A percentile compares a stretch with the other conserved stretches of the same genome.
Conservation (phyloP, 2,329 filamentous ascomycete genomes). For the Cladosporium sp. region DNA sequence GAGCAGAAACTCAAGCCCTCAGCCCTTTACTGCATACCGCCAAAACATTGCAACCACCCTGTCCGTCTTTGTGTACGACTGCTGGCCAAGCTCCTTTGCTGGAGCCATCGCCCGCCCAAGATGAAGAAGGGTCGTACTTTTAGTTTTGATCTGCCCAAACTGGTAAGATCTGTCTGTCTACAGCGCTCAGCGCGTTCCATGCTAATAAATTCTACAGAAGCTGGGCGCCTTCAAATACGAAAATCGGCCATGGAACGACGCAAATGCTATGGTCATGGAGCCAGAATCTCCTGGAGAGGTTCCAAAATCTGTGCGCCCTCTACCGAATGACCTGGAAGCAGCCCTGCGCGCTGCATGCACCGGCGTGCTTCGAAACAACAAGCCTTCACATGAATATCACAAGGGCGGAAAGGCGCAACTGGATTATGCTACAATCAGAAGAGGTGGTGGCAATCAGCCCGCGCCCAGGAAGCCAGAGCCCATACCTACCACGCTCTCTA, state of each 20-base stretch:
- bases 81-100: not conserved
- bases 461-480: constrained; percentile 3
- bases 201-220: constrained; percentile 20
- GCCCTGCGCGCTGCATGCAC: constrained; percentile 45
- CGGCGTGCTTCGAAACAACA: constrained; percentile 37
- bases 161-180: constrained; percentile 25
- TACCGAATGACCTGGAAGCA: constrained; percentile 39
- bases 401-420: constrained; percentile 25
- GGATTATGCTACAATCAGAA: constrained; percentile 32
- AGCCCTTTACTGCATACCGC: not conserved
- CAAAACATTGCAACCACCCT: not conserved
- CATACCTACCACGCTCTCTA: not conserved
- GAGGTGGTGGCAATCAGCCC: constrained; percentile 10
- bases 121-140: constrained; percentile 41
- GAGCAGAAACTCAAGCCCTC: not conserved
- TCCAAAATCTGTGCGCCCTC: constrained; percentile 40
- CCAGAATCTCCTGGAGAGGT: constrained; percentile 36
- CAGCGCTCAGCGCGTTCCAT: not conserved
- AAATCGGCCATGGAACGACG: constrained; percentile 26
- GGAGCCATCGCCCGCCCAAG: not conserved
- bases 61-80: not conserved
- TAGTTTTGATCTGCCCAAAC: constrained; percentile 39
- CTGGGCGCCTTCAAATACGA: constrained; percentile 25
- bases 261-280: constrained; percentile 20
- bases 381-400: constrained; percentile 31